Percentiles rank a stretch among this genome's conserved stretches.
These are phyloP conservation scores for Cyberlindnera nakhonratchasimensis DNA, from an alignment of 805 yeast species.

Conservation along the genomic window DNA sequence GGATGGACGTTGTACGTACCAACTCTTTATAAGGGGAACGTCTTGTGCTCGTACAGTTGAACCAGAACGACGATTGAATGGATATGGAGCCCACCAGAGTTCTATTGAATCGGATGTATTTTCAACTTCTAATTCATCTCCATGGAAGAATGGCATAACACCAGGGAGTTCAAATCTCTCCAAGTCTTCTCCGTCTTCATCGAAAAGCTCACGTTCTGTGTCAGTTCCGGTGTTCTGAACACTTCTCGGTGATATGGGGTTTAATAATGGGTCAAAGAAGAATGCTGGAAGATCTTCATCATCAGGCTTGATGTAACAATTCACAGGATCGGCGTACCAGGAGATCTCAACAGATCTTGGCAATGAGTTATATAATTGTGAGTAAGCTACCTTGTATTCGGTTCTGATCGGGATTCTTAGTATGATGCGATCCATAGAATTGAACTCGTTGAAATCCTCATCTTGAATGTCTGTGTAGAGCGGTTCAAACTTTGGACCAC, in stretches of 20 bases:
- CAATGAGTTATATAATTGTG: constrained; percentile 75
- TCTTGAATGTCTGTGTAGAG: constrained; percentile 61
- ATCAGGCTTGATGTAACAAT: constrained; percentile 44
- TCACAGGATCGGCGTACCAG: constrained; percentile 62
- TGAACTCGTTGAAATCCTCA: constrained; percentile 85
- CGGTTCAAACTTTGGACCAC: constrained; percentile 96
- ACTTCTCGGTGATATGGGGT: constrained; percentile 48
- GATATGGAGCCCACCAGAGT: constrained; percentile 79
- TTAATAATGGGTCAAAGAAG: constrained; percentile 47
- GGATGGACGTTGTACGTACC: constrained; percentile 74
- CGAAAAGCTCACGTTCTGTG: constrained; percentile 23
- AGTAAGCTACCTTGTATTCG: constrained; percentile 84
- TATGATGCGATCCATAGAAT: constrained; percentile 81
- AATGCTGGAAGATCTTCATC: constrained; percentile 52
- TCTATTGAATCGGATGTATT: constrained; percentile 55
- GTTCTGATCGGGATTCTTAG: constrained; percentile 73
- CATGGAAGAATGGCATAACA: constrained; percentile 51
- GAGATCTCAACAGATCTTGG: constrained; percentile 61
- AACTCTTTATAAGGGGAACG: constrained; percentile 75
- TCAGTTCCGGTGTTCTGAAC: constrained; percentile 25
- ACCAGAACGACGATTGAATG: constrained; percentile 77
- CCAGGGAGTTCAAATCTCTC: constrained; percentile 41
- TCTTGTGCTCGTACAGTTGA: constrained; percentile 80
- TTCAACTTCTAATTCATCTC: constrained; percentile 42
- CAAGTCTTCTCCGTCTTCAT: constrained; percentile 33